Conservation (phyloP, 2,329 filamentous ascomycete species). For the Trichophyton equinum region DNA sequence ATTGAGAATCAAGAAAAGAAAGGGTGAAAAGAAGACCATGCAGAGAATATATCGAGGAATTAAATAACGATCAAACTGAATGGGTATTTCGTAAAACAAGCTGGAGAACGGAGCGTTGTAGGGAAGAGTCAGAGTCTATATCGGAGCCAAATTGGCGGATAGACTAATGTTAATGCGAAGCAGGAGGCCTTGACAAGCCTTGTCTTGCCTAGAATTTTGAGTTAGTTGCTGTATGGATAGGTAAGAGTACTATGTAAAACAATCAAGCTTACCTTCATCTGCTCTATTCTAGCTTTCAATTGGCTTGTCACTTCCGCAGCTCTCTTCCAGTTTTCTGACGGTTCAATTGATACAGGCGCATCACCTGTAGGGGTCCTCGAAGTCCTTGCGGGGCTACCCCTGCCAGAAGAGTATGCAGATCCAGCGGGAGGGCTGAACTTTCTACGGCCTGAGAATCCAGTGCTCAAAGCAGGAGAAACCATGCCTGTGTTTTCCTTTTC, state of each 20-base stretch:
- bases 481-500: constrained; percentile 65
- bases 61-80: constrained; percentile 1
- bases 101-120: neutral
- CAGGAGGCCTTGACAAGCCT: constrained; percentile 29
- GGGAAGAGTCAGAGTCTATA: neutral
- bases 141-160: neutral
- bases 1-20: neutral
- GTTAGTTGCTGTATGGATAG: neutral
- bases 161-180: constrained; percentile 9
- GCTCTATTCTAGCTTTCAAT: constrained; percentile 90
- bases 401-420: constrained; percentile 21
- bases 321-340: constrained; percentile 87
- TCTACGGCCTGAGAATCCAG: constrained; percentile 25
- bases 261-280: constrained; percentile 62
- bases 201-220: constrained; percentile 28
- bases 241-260: neutral
- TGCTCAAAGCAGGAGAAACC: constrained; percentile 25
- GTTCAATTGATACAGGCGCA: constrained; percentile 35
- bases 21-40: neutral
- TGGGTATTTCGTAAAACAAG: constrained; percentile 8
- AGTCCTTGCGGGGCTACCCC: constrained; percentile 28
- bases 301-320: constrained; percentile 97
- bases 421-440: constrained; percentile 35
- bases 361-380: constrained; percentile 13
- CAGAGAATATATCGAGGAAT: neutral